Base-by-base conservation (phyloP, 2,329 filamentous ascomycete genomes). In the Fusarium caatingaense region DNA sequence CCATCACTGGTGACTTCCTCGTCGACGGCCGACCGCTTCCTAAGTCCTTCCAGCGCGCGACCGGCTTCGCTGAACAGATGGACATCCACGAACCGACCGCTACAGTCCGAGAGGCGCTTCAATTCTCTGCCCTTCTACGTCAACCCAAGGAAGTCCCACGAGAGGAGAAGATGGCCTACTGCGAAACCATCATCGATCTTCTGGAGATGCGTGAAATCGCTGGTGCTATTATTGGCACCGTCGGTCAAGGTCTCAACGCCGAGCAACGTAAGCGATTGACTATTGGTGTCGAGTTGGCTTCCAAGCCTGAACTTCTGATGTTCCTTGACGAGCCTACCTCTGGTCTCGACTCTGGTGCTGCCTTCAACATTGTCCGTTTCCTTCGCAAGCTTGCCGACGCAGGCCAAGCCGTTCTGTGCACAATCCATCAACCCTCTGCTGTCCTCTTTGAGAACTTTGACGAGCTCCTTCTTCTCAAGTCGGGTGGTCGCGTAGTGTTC, bases 1-100 rank as follows among this genome's bases (percentile, higher is more conserved):
- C 92, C 21, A 88, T 95, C 13, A 87, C 86, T 2, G 93, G 93
- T 51, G 89, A 93, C 54, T 93, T 95, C 83, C 81, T 93, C n/a
- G 91, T 94, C 10, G 91, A 94, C 71, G 92, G 92, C 4, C 86
- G 86, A 23, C 88, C 88, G 48, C 87, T 92, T 16, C 91, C 93
- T 56, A 87, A 86, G 44, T 92, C 90, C 0, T 95, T 95, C 83
- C 92, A 94, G 77, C 87, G 93, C 47, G 92, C 92, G 73, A 94
- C 92, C 1, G 93, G 92, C 27, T 95, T 83, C 58, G 82, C 81
- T 2, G 81, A 92, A 74, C 90, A 92, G 70, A 87, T 88, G 79
- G 90, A 92, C 69, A 84, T 92, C 3, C 90, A 92, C 71, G 88
- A 91, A 64, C 85, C 88, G 2, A 90, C 88, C 0, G 83, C 88